Evolutionary conservation across 2,329 filamentous ascomycete species (phyloP).

Genomic region (Lomentospora prolificans): DNA sequence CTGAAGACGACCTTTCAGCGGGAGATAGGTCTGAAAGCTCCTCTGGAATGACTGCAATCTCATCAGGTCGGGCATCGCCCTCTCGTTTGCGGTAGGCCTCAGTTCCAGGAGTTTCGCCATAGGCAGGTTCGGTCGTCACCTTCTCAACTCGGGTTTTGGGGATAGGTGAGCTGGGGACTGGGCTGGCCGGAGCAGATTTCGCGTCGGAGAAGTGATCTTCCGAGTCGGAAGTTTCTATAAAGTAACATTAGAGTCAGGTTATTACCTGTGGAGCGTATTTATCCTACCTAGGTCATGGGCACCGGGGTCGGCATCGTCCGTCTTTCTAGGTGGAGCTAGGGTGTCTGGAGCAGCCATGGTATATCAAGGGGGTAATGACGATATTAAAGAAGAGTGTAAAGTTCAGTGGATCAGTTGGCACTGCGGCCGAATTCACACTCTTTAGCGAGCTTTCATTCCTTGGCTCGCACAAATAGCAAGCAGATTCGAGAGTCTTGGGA

Average conservation of each 20-base stretch:
- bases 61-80: constrained; percentile 49
- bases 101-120: constrained; percentile 54
- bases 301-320: constrained; percentile 37
- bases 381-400: neutral
- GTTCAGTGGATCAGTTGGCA: neutral
- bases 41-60: constrained; percentile 38
- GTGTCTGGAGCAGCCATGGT: constrained; percentile 4
- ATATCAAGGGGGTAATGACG: neutral
- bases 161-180: constrained; percentile 37
- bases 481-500: neutral
- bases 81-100: constrained; percentile 45
- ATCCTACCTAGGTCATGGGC: constrained; percentile 47
- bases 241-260: neutral
- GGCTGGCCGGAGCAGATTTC: constrained; percentile 39
- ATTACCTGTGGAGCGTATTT: constrained; percentile 15
- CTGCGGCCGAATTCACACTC: neutral
- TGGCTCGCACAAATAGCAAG: neutral
- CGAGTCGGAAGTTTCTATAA: constrained; percentile 45
- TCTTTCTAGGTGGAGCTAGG: constrained; percentile 5
- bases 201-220: constrained; percentile 64
- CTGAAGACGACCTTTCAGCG: neutral
- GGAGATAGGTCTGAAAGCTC: neutral
- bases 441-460: neutral
- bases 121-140: constrained; percentile 40
- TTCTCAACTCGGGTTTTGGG: constrained; percentile 51